Conservation (phyloP, 1,284 basidiomycete species). For the Xerocomus minutiporus region DNA sequence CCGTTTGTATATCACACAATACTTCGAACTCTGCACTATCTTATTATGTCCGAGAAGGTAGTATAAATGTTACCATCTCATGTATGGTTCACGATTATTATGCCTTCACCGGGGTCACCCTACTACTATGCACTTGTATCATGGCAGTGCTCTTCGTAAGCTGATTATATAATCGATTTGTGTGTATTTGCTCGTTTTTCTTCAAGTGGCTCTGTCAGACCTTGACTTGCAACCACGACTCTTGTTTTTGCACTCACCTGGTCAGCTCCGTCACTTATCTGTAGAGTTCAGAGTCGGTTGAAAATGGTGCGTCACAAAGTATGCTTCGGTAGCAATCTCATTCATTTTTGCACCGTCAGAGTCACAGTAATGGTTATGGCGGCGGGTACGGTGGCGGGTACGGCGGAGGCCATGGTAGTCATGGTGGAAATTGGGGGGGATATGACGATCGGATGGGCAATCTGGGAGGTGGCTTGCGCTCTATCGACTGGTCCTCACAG, state of each 20-base stretch:
- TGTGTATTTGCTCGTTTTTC: slow-evolving; percentile 17
- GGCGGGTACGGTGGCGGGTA: slow-evolving; percentile 33
- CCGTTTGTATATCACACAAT: slow-evolving; percentile 10
- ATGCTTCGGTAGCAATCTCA: background rate
- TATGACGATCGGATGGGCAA: slow-evolving; percentile 48
- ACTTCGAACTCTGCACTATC: slow-evolving; percentile 2
- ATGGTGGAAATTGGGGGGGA: slow-evolving; percentile 44
- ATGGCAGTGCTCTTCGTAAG: background rate
- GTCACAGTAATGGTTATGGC: slow-evolving; percentile 36
- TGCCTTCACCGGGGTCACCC: too few relatives aligned
- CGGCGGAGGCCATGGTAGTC: slow-evolving; percentile 30
- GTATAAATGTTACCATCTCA: slow-evolving; percentile 6
- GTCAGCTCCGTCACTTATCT: background rate
- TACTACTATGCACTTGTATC: too few relatives aligned
- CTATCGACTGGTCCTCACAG: slow-evolving; percentile 79
- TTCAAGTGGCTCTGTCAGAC: slow-evolving; percentile 13
- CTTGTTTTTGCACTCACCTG: slow-evolving; percentile 1
- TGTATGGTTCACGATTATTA: slow-evolving; percentile 10
- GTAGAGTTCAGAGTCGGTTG: slow-evolving; percentile 5
- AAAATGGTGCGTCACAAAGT: slow-evolving; percentile 23
- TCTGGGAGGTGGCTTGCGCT: slow-evolving; percentile 80
- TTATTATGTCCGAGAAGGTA: slow-evolving; percentile 5
- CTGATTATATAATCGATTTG: slow-evolving; percentile 17
- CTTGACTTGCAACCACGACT: slow-evolving; percentile 21
- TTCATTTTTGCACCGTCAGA: slow-evolving; percentile 25